Base-by-base conservation (phyloP, 495 filamentous ascomycete genomes). In the Trypethelium eluteriae region DNA sequence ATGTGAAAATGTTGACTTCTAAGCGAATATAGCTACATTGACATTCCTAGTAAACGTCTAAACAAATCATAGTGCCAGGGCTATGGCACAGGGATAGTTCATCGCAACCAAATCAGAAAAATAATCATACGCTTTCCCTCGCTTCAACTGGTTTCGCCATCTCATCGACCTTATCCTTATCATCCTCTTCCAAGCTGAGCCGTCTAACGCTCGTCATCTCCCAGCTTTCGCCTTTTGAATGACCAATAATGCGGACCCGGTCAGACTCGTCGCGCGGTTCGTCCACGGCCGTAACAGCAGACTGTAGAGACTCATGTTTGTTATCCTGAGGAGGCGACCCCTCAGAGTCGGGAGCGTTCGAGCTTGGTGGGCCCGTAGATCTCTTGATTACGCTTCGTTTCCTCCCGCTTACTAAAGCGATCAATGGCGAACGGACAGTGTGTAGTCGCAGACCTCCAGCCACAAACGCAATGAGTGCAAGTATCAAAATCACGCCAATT, bases 221-320 rank as follows among this genome's bases (percentile, higher is more conserved):
- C 77, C 77, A 79, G 65, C 77, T 79, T 7, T 74, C 75, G 2
- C 76, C 74, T 47, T 76, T 69, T 69, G 76, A 74, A 64, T 77
- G 68, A 12, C 59, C 56, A 16, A 34, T 4, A 39, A 63, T 47
- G 11, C 41, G 35, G 5, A 5, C 62, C 10, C 41, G 38, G 3
- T 25, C 62, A 7, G 38, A 25, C 12, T 63, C 70, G 11, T 50
- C 41, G 6, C 47, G 53, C 53, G 53, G 7, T 0, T 36, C 53
- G 36, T 59, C 32, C 11, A 59, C 53, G 5, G 53, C 53, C 53
- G 53, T 59, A 10, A 36, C 32, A 35, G 53, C 53, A 36, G 59
- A 63, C 65, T 70, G 36, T 57, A 36, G 4, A 65, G 70, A 66
- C 69, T 71, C 39, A 67, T 70, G 32, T 70, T 71, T 7, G 70